Evolutionary conservation across 495 filamentous ascomycete species (phyloP).

Genomic region (Penicillium desertorum): DNA sequence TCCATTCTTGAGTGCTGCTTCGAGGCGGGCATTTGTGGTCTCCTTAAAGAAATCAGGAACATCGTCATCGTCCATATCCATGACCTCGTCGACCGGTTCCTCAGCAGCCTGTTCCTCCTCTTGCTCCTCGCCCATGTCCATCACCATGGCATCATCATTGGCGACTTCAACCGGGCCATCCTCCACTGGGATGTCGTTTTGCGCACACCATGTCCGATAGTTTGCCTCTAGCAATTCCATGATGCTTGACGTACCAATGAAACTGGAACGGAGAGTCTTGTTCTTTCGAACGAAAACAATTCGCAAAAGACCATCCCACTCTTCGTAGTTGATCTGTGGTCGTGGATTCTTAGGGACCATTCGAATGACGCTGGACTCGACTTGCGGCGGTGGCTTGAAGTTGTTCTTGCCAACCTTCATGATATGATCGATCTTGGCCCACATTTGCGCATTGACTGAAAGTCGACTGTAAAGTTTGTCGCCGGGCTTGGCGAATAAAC

Average conservation of each 20-base stretch:
- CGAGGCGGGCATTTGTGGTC: conserved; percentile 47
- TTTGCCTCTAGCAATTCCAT: conserved; percentile 80
- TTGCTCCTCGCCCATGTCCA: conserved; percentile 46
- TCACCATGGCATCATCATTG: conserved; percentile 40
- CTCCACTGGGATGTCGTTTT: conserved; percentile 75
- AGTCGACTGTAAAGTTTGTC: conserved; percentile 86
- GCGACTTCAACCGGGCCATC: conserved; percentile 57
- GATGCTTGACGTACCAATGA: conserved; percentile 73
- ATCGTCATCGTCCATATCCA: conserved; percentile 60
- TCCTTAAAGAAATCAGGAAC: conserved; percentile 79
- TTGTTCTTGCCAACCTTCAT: conserved; percentile 94
- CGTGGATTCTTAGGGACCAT: conserved; percentile 77
- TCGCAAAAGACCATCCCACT: conserved; percentile 88
- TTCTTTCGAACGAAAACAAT: conserved; percentile 79
- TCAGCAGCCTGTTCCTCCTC: conserved; percentile 34
- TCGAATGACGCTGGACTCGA: conserved; percentile 80
- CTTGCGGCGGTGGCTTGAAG: conserved; percentile 89
- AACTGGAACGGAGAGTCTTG: conserved; percentile 73
- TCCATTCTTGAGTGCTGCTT: conserved; percentile 43
- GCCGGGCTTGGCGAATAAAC: conserved; percentile 71
- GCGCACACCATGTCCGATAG: conserved; percentile 84
- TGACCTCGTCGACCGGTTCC: conserved; percentile 45
- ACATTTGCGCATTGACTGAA: conserved; percentile 92
- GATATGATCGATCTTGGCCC: conserved; percentile 81
- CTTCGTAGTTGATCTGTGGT: conserved; percentile 84